A percentile compares a stretch with the other conserved stretches of the same genome.
Conservation (phyloP, 2,329 filamentous ascomycete species). For the Neopestalotiopsis sp. region DNA sequence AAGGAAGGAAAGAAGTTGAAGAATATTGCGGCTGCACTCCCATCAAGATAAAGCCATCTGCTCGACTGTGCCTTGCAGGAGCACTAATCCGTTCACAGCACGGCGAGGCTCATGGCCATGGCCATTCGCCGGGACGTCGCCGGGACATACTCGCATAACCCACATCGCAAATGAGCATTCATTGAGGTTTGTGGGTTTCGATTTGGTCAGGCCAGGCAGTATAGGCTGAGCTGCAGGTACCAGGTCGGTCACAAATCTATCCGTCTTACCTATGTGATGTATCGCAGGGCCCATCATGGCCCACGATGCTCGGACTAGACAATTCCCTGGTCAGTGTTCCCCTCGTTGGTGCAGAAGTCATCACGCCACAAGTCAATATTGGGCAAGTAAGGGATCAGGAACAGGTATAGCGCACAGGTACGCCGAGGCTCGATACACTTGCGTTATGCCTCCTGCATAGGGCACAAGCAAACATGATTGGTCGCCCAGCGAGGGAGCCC, state of each 20-base stretch:
- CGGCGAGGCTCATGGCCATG: background rate
- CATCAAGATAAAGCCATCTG: conserved; percentile 19
- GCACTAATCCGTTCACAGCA: background rate
- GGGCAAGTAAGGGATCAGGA: conserved; percentile 24
- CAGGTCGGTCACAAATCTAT: background rate
- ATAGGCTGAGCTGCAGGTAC: background rate
- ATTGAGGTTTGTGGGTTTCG: background rate
- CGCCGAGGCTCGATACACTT: conserved; percentile 14
- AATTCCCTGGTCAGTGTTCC: background rate
- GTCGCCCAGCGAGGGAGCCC: background rate
- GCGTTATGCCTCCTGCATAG: background rate
- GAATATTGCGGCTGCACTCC: conserved; percentile 9
- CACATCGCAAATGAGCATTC: conserved; percentile 11
- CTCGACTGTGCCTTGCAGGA: conserved; percentile 13
- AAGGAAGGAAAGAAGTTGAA: conserved; percentile 18
- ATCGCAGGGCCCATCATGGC: background rate
- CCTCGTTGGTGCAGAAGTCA: conserved; percentile 7
- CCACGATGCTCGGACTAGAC: conserved; percentile 5
- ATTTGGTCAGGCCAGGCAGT: background rate
- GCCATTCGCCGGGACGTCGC: background rate
- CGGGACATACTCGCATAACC: background rate
- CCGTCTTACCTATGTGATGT: background rate
- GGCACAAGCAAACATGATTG: background rate
- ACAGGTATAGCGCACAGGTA: conserved; percentile 27
- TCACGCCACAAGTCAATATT: conserved; percentile 19